Evolutionary conservation across 139 green algal species (phyloP), one percentile per base, ranked within the genome.

Genomic region (Chlamydomonas sp.): DNA sequence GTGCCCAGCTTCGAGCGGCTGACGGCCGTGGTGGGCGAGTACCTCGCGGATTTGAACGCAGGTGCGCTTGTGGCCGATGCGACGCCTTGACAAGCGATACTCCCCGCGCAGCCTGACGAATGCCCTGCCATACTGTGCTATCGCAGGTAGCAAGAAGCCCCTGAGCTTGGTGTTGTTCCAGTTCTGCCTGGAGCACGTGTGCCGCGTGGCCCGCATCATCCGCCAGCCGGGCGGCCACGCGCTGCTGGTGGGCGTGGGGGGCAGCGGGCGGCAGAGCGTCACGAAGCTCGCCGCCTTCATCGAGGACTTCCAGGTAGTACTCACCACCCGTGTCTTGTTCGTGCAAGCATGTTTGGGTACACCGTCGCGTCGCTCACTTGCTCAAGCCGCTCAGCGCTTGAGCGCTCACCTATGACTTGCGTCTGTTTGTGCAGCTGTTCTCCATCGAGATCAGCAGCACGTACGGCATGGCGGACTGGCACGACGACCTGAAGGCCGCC

Each of bases 161-260:
- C 94, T 97, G 86, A 84, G 92, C 73, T 79, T 97, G 73, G 93
- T 96, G 58, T 88, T 97, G 68, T 97, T 97, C 85, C 84, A 91
- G 57, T 97, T 94, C 90, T 94, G 94, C 4, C 86, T 97, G 63
- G 93, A 97, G 89, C 95, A 97, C 80, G 87, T 97, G 16, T 88
- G 89, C 4, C 93, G 95, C 67, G 90, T 97, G n/a, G 84, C 83
- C 0, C 66, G 94, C 20, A 84, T 95, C 64, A 87, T 97, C 49
- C 92, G 92, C 31, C 95, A 97, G 93, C 95, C 90, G 2, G 87
- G 92, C 2, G 94, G 94, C 17, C 89, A 97, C 77, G 92, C 91
- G 15, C 89, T 97, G 84, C 90, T 96, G 67, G 95, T 97, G 31
- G 95, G 95, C 7, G 77, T 97, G 74, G 95, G 95, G 16, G 95